These are phyloP conservation scores for Hypoxylon sp. DNA, from an alignment of 2,329 filamentous ascomycete genomes.

Conservation along the genomic window DNA sequence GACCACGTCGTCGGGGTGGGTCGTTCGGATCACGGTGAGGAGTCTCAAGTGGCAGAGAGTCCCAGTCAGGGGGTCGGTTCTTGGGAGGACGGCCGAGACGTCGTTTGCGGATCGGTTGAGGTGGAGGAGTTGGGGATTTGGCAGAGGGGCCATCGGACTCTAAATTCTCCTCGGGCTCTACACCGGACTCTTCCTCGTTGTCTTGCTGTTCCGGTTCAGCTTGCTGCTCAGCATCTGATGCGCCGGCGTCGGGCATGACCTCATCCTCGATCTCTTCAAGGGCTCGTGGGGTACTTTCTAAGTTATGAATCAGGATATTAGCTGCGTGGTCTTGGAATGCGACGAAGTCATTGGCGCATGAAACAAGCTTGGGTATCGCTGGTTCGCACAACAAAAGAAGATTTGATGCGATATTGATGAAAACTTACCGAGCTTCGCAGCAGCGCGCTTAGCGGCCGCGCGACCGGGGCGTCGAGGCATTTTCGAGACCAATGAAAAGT, in stretches of 20 bases:
- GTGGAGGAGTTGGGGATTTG: constrained; percentile 70
- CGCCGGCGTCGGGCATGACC: constrained; percentile 64
- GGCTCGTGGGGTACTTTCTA: constrained; percentile 65
- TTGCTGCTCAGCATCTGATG: constrained; percentile 50
- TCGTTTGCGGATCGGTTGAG: constrained; percentile 78
- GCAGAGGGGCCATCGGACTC: constrained; percentile 58
- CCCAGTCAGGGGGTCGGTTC: constrained; percentile 85
- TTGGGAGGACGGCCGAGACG: constrained; percentile 89
- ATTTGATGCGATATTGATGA: neutral
- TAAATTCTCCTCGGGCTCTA: constrained; percentile 54
- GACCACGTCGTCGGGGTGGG: constrained; percentile 74
- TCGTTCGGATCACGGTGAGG: constrained; percentile 68
- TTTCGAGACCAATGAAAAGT: neutral
- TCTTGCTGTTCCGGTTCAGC: constrained; percentile 59
- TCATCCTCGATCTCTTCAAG: constrained; percentile 67
- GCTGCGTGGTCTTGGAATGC: constrained; percentile 4
- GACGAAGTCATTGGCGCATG: constrained; percentile 5
- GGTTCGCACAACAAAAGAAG: constrained; percentile 2
- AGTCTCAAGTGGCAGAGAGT: constrained; percentile 70
- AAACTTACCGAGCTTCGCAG: constrained; percentile 60
- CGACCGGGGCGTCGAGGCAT: constrained; percentile 61
- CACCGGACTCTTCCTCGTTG: constrained; percentile 58
- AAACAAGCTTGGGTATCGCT: neutral
- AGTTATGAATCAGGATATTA: constrained; percentile 22
- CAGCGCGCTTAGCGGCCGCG: constrained; percentile 62